phyloP scores from a whole-genome alignment of 805 yeast species.

The Ogataea wickerhamii region DNA sequence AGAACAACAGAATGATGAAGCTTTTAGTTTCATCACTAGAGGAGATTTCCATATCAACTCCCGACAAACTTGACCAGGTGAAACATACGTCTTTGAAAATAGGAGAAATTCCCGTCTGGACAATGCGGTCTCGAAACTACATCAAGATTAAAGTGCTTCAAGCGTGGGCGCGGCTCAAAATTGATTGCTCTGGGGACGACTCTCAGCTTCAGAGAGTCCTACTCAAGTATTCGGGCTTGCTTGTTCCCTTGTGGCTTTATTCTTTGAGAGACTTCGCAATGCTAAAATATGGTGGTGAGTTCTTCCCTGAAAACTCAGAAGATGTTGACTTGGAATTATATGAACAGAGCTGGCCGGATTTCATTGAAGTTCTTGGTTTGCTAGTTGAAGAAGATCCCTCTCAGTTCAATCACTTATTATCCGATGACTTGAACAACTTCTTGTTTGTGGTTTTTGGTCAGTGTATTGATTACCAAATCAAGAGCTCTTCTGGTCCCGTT shows the following conservation, averaged over 20 bases:
- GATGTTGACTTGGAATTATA: constrained; percentile 45
- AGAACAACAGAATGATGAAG: constrained; percentile 54
- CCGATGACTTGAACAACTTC: constrained; percentile 58
- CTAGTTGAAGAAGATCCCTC: constrained; percentile 50
- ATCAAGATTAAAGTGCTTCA: constrained; percentile 60
- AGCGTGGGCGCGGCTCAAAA: constrained; percentile 68
- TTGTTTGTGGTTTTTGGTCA: constrained; percentile 80
- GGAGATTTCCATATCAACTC: constrained; percentile 38
- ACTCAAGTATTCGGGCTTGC: constrained; percentile 50
- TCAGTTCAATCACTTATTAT: constrained; percentile 45
- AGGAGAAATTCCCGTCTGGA: constrained; percentile 51
- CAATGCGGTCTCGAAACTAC: constrained; percentile 45
- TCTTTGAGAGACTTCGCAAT: constrained; percentile 72
- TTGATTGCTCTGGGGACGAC: constrained; percentile 30
- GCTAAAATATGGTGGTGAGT: constrained; percentile 47
- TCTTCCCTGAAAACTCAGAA: constrained; percentile 35
- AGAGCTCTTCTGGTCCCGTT: constrained; percentile 26
- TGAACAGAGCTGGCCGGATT: constrained; percentile 67
- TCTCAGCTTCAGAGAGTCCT: constrained; percentile 48
- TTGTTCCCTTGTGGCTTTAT: constrained; percentile 78
- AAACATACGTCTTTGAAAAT: constrained; percentile 40
- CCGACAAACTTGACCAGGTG: constrained; percentile 19
- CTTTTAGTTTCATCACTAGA: constrained; percentile 66
- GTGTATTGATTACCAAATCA: constrained; percentile 71
- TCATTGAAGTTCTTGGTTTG: constrained; percentile 71